Evolutionary conservation across 768 basidiomycete genomes (phyloP), one percentile per base, ranked within the genome.

Genomic region (Termitomyces sp.): DNA sequence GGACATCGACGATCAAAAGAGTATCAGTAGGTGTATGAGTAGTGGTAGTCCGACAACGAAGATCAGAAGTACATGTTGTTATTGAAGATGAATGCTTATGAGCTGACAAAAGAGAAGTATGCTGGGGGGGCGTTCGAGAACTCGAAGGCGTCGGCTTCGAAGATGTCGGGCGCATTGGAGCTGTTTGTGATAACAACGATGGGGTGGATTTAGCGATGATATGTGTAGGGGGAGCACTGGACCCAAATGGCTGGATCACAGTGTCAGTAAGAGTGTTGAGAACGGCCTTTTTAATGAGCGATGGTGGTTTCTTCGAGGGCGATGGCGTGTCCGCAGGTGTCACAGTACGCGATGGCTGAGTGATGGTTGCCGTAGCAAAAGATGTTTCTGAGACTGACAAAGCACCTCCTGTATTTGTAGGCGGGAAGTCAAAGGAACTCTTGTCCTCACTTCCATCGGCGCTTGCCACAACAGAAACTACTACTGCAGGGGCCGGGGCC

Each of bases 121-220:
- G 74, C 47, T 69, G 73, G 21, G 73, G 71, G 35, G 77, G 75
- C 14, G 77, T 73, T 52, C 71, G 71, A 17, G 64, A 59, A 48
- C 59, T 59, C 19, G 66, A 58, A 37, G 68, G 66, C 33, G 68
- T 61, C n/a, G 66, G 63, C 28, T 52, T 62, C 7, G 63, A 60
- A n/a, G 67, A 58, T 12, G 67, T 60, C 8, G 68, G 61, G 46
- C 73, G 68, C 54, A 64, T 63, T 30, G 84, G 84, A 4, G 85
- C 85, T 8, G 85, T 86, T 60, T 80, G 83, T n/a, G 83, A 83
- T 38, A 87, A 77, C 26, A 87, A 74, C 15, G 85, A 87, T 21
- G 78, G 75, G 26, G 70, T 73, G 28, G 67, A 67, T 52, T 70
- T 73, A 54, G 57, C 57, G 17, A 58, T 26, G 26, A 55, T 59